These are phyloP conservation scores for Metschnikowia reukaufii DNA, from an alignment of 805 yeast species.

Conservation along the genomic window DNA sequence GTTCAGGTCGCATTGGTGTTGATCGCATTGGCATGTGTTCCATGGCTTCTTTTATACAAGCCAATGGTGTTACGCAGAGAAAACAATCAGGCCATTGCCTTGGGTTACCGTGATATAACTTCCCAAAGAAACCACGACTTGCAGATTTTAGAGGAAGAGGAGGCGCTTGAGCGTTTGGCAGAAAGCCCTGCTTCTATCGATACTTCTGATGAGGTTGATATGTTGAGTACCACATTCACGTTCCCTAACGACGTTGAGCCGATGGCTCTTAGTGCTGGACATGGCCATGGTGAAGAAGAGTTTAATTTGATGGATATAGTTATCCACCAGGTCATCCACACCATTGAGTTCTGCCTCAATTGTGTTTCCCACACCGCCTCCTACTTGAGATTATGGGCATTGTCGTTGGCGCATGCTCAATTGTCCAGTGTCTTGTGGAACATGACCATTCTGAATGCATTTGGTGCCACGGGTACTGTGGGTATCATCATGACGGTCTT, in stretches of 20 bases:
- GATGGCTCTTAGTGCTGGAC: conserved; percentile 27
- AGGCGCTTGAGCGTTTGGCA: conserved; percentile 18
- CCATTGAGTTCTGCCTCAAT: conserved; percentile 76
- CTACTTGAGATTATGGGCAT: conserved; percentile 74
- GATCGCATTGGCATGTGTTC: conserved; percentile 86
- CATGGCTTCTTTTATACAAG: conserved; percentile 83
- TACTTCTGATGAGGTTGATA: conserved; percentile 18
- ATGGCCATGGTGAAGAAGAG: conserved; percentile 39
- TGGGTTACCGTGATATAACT: conserved; percentile 40
- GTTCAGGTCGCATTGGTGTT: conserved; percentile 72
- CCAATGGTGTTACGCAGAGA: conserved; percentile 54
- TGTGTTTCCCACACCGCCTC: conserved; percentile 82
- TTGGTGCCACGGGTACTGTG: conserved; percentile 51
- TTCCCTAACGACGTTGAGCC: conserved; percentile 43
- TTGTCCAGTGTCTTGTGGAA: conserved; percentile 72
- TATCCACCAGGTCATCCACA: conserved; percentile 78
- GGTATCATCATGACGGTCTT: conserved; percentile 61
- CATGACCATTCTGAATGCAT: conserved; percentile 68
- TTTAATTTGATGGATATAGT: conserved; percentile 62
- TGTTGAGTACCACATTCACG: conserved; percentile 20
- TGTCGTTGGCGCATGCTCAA: conserved; percentile 79
- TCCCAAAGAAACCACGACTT: conserved; percentile 30
- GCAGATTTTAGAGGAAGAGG: conserved; percentile 44
- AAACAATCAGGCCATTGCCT: conserved; percentile 29
- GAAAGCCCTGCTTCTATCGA: conserved; percentile 1